These are phyloP conservation scores for Solanum megistacrolobum DNA, from an alignment of 257 asterid species.

Conservation along the genomic window DNA sequence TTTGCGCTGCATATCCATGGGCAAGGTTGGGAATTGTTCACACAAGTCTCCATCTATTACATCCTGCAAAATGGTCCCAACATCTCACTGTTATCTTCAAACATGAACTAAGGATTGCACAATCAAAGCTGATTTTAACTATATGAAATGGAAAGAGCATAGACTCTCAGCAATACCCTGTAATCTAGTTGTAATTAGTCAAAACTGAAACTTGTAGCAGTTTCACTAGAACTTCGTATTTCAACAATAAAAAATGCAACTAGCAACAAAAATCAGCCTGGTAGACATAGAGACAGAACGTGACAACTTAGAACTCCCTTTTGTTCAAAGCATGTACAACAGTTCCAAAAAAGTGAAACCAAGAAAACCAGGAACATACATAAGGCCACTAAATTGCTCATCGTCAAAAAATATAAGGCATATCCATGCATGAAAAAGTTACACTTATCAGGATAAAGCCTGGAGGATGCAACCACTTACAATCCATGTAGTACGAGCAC, in stretches of 20 bases:
- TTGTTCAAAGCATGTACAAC: neutral
- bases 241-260: neutral
- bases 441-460: neutral
- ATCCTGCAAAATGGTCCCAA: constrained; percentile 44
- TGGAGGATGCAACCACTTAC: neutral
- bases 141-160: neutral
- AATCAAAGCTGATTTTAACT: neutral
- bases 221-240: neutral
- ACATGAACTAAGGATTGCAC: neutral
- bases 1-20: constrained; percentile 95
- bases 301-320: neutral
- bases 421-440: neutral
- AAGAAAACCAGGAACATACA: neutral
- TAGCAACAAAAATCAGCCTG: neutral
- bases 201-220: neutral
- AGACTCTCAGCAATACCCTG: neutral
- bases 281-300: neutral
- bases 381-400: neutral
- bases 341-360: neutral
- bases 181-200: neutral
- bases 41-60: constrained; percentile 96
- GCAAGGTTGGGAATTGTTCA: constrained; percentile 86
- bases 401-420: neutral
- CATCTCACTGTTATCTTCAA: constrained; percentile 1
- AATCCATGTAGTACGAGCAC: neutral